A percentile compares a stretch with the other conserved stretches of the same genome.
These are phyloP conservation scores for Sporormia fimetaria DNA, from an alignment of 495 filamentous ascomycete species.

Conservation along the genomic window DNA sequence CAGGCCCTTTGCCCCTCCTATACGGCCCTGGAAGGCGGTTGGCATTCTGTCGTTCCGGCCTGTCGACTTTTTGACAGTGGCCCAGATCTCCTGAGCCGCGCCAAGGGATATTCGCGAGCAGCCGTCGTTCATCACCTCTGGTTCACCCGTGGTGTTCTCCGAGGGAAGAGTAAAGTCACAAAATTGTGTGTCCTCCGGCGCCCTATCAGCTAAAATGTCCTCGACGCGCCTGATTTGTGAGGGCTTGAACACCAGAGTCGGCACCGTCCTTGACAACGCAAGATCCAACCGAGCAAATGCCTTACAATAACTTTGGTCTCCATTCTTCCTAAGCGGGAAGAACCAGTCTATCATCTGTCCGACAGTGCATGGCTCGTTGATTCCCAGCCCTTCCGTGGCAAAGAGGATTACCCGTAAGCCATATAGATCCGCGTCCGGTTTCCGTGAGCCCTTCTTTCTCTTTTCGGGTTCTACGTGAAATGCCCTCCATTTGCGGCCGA, in stretches of 20 bases:
- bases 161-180: constrained; percentile 22
- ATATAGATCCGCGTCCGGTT: constrained; percentile 1
- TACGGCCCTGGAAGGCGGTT: constrained; percentile 66
- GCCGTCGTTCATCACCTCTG: constrained; percentile 29
- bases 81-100: constrained; percentile 21
- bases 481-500: constrained; percentile 29
- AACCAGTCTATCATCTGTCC: constrained; percentile 29
- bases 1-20: constrained; percentile 78
- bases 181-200: constrained; percentile 24
- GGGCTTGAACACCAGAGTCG: constrained; percentile 23
- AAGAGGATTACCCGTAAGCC: constrained; percentile 21
- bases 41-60: constrained; percentile 38
- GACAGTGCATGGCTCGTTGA: constrained; percentile 8
- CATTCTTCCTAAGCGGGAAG: constrained; percentile 26
- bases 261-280: constrained; percentile 25
- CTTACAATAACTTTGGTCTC: constrained; percentile 28
- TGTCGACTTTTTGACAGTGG: background rate
- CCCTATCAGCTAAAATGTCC: constrained; percentile 22
- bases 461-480: constrained; percentile 24
- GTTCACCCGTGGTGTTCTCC: constrained; percentile 5
- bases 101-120: constrained; percentile 27
- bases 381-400: constrained; percentile 16
- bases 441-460: constrained; percentile 12
- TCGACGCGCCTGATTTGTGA: constrained; percentile 21
- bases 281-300: constrained; percentile 32